phyloP scores from a whole-genome alignment of 495 filamentous ascomycete genomes.

The Elasticomyces elasticus region DNA sequence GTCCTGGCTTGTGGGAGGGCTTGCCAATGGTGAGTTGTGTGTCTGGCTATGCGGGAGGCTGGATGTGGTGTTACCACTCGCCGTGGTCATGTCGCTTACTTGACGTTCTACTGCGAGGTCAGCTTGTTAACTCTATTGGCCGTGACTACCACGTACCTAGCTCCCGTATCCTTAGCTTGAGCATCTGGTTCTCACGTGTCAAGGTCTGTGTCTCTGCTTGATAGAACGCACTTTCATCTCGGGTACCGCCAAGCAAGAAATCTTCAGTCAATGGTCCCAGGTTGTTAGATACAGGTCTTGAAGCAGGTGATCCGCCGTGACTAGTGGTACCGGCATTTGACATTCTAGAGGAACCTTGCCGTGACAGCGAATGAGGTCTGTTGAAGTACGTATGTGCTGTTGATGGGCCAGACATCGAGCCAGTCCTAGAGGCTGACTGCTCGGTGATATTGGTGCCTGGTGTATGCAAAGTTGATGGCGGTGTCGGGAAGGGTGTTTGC shows the following conservation, averaged over 20 bases:
- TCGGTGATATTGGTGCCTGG: slow-evolving; percentile 21
- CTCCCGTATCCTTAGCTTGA: slow-evolving; percentile 74
- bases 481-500: slow-evolving; percentile 35
- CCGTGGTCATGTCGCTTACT: not conserved
- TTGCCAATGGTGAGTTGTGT: slow-evolving; percentile 9
- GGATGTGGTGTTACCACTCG: not conserved
- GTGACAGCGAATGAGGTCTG: slow-evolving; percentile 31
- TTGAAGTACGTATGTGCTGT: slow-evolving; percentile 42
- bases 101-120: slow-evolving; percentile 18
- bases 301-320: slow-evolving; percentile 7
- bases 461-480: slow-evolving; percentile 41
- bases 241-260: slow-evolving; percentile 17
- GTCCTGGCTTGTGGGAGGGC: slow-evolving; percentile 7
- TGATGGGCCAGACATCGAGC: slow-evolving; percentile 37
- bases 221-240: slow-evolving; percentile 80
- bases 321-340: slow-evolving; percentile 20
- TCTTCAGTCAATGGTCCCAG: slow-evolving; percentile 11
- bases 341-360: slow-evolving; percentile 37
- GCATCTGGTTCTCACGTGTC: slow-evolving; percentile 85
- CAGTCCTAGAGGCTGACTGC: slow-evolving; percentile 14
- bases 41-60: not conserved
- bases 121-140: too few species aligned
- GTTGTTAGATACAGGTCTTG: slow-evolving; percentile 6
- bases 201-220: slow-evolving; percentile 86
- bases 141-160: slow-evolving; percentile 63